A percentile compares a stretch with the other conserved stretches of the same genome.
These are phyloP conservation scores for Collybia sordida DNA, from an alignment of 768 basidiomycete genomes.

Conservation along the genomic window DNA sequence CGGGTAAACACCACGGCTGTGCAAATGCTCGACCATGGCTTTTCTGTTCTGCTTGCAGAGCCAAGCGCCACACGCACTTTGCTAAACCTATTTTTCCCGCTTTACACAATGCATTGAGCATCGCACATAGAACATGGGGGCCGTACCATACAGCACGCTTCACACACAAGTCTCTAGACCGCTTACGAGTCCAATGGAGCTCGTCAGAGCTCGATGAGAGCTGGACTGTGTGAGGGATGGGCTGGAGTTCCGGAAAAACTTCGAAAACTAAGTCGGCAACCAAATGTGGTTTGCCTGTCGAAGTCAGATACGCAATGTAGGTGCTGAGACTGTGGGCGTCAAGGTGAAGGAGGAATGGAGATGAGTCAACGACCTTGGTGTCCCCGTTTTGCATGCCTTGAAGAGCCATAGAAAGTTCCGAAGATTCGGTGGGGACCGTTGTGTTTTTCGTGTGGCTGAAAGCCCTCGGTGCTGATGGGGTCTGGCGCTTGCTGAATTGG, in stretches of 20 bases:
- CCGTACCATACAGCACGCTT: conserved; percentile 49
- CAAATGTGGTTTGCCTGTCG: conserved; percentile 43
- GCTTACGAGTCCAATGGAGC: conserved; percentile 16
- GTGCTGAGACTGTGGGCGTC: conserved; percentile 51
- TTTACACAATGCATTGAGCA: conserved; percentile 63
- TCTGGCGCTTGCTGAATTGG: background rate
- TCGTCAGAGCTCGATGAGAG: background rate
- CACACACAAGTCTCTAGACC: conserved; percentile 27
- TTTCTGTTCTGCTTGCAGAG: conserved; percentile 52
- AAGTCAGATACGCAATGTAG: conserved; percentile 50
- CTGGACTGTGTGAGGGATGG: conserved; percentile 27
- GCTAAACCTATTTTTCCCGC: conserved; percentile 52
- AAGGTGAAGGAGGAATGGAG: conserved; percentile 15
- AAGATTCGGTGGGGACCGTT: too few species aligned
- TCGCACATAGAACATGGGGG: conserved; percentile 55
- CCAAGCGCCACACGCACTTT: conserved; percentile 65
- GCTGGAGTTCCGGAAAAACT: conserved; percentile 54
- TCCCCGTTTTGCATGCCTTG: conserved; percentile 1
- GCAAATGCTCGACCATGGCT: conserved; percentile 39
- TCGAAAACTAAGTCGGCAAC: conserved; percentile 49
- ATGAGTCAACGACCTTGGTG: conserved; percentile 7
- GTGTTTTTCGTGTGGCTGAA: too few species aligned
- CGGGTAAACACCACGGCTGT: conserved; percentile 63
- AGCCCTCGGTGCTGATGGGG: background rate
- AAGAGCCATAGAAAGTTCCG: background rate